Base-by-base conservation (phyloP, 495 filamentous ascomycete genomes). In the Friedmanniomyces simplex region DNA sequence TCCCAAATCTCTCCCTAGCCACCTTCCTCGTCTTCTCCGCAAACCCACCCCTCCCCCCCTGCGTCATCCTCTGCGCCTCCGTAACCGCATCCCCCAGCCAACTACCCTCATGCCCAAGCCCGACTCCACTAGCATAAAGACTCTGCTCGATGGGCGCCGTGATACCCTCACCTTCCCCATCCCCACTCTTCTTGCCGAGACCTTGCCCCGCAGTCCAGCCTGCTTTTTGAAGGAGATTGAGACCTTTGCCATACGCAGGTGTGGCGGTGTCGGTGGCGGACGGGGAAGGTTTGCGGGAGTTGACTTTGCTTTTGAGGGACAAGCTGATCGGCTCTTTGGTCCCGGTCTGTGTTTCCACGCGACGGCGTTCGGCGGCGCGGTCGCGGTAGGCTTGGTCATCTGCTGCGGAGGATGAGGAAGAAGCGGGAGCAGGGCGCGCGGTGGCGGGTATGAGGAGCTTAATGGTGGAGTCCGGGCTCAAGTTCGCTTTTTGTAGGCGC, bases 141-240 rank as follows among this genome's bases (percentile, higher is more conserved):
- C 87, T 82, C 0, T 87, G 87, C 13, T 82, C 76, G 54, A 96
- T 86, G 0, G 87, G 85, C 18, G 84, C 84, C 0, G 82, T 88
- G 50, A 83, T 79, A 2, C 90, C 91, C 0, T 83, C 82, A 0
- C 89, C 87, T 50, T 85, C 79, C 1, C 28, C 28, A 32, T 32
- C 28, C 10, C 28, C 28, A 32, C 28, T 32, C 28, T 84, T 79
- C 2, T 85, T 87, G 43, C 91, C 91, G 20, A 96, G 74, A 1
- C 91, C 91, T 55, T 82, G 77, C 0, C 90, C 90, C 1, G 80
- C 80, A 13, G 77, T 83, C 87, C 87, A 95, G 16, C 90, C 90
- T 88, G 95, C 94, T 73, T 95, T 95, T 50, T 85, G 83, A 7
- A 96, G 78, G 32, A 96, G 73, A 0, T 85, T 82, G 6, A 87